A percentile compares a stretch with the other conserved stretches of the same genome.
Conservation (phyloP, 2,329 filamentous ascomycete species). For the Claviceps sp. region DNA sequence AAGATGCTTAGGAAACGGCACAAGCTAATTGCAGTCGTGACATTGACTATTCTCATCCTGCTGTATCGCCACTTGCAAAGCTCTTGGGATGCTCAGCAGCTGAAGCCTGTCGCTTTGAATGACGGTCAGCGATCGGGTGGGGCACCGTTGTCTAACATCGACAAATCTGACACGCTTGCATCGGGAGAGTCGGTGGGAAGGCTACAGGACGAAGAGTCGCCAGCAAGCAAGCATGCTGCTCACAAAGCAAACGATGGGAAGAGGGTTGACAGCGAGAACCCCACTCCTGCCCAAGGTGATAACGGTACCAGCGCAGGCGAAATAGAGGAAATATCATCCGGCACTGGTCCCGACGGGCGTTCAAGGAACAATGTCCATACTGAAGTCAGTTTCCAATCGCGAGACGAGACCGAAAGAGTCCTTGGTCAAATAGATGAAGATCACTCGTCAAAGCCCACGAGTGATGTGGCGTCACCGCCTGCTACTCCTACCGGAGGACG, state of each 20-base stretch:
- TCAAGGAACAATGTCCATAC: too few relatives aligned
- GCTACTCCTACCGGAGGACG: constrained; percentile 29
- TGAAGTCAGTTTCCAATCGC: not conserved
- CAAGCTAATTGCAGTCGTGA: constrained; percentile 44
- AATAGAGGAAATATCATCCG: not conserved
- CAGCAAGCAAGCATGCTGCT: too few relatives aligned
- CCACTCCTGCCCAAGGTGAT: not conserved
- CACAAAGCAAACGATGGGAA: not conserved
- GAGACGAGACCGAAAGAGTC: not conserved
- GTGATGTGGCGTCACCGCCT: constrained; percentile 6
- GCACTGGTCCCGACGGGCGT: not conserved
- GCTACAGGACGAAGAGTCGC: not conserved
- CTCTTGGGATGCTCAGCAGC: constrained; percentile 19
- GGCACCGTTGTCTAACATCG: not conserved
- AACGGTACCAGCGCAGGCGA: not conserved
- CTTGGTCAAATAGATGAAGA: constrained; percentile 5
- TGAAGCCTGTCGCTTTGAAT: not conserved
- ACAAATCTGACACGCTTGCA: not conserved
- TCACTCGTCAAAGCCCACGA: constrained; percentile 17
- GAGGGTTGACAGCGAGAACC: not conserved
- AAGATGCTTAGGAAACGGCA: constrained; percentile 49
- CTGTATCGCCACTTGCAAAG: constrained; percentile 35
- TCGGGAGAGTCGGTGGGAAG: constrained; percentile 1
- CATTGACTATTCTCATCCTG: constrained; percentile 40
- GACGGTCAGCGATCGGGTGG: constrained; percentile 1